phyloP scores from a whole-genome alignment of 2,329 filamentous ascomycete species.

The Exserohilum rostratum region DNA sequence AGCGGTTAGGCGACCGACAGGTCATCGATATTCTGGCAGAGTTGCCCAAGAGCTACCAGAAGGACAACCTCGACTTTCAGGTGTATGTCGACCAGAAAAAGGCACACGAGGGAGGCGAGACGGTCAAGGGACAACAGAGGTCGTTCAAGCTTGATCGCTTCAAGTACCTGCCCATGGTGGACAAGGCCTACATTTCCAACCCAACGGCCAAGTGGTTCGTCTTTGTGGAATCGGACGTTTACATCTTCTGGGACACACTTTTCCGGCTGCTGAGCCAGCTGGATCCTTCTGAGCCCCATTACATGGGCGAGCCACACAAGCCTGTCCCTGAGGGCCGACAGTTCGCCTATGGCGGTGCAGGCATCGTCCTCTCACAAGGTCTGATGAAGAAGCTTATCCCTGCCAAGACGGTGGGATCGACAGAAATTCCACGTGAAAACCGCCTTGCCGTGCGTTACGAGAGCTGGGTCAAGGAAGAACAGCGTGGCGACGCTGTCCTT shows the following conservation, averaged over 20 bases:
- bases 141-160: constrained; percentile 64
- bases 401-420: constrained; percentile 29
- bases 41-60: constrained; percentile 52
- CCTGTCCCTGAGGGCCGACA: constrained; percentile 38
- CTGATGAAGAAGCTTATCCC: constrained; percentile 58
- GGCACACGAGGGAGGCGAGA: constrained; percentile 45
- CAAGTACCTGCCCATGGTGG: constrained; percentile 64
- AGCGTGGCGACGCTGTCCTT: constrained; percentile 50
- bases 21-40: constrained; percentile 57
- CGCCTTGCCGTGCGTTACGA: constrained; percentile 41
- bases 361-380: constrained; percentile 55
- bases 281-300: constrained; percentile 46
- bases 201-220: constrained; percentile 49
- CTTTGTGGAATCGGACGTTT: constrained; percentile 49
- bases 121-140: constrained; percentile 55
- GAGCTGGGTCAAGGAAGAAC: constrained; percentile 52
- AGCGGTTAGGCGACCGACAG: constrained; percentile 58
- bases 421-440: constrained; percentile 40
- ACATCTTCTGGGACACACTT: constrained; percentile 50
- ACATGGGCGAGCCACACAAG: constrained; percentile 49
- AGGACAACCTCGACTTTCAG: constrained; percentile 58
- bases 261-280: constrained; percentile 51
- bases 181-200: constrained; percentile 54
- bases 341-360: constrained; percentile 55
- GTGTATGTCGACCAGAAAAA: constrained; percentile 56